phyloP scores from a whole-genome alignment of 1,139 yeast species.

The Trichomonascaceae sp. region DNA sequence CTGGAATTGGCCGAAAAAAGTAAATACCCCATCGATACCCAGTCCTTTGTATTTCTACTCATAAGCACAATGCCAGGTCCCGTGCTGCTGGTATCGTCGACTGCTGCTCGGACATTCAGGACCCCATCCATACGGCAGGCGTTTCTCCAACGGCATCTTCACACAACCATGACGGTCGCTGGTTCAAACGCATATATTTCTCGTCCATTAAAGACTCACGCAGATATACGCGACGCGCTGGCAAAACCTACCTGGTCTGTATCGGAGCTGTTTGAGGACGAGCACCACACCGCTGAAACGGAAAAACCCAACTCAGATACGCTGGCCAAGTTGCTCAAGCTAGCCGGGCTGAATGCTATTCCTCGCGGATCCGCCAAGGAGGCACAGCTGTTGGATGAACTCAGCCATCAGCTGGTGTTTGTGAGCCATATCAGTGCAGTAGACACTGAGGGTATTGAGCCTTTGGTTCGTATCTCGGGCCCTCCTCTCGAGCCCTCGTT shows the following conservation, averaged over 20 bases:
- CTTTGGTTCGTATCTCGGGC: slow-evolving; percentile 23
- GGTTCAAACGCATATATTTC: no score
- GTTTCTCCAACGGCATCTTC: no score
- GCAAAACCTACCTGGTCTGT: slow-evolving; percentile 19
- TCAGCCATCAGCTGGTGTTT: slow-evolving; percentile 24
- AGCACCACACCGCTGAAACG: slow-evolving; percentile 3
- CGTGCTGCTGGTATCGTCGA: no score
- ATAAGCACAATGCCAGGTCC: neutral
- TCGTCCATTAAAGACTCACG: slow-evolving; percentile 3
- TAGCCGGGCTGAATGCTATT: slow-evolving; percentile 15
- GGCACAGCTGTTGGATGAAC: slow-evolving; percentile 15
- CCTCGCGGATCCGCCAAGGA: slow-evolving; percentile 10
- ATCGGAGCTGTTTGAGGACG: slow-evolving; percentile 12
- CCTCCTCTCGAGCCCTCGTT: slow-evolving; percentile 9
- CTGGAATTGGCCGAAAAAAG: no score
- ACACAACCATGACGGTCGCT: no score
- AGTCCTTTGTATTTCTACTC: neutral
- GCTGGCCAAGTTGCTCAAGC: slow-evolving; percentile 17
- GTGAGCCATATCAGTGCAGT: slow-evolving; percentile 24
- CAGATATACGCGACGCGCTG: slow-evolving; percentile 12
- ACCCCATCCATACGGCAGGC: slow-evolving; percentile 9
- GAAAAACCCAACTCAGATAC: slow-evolving; percentile 12
- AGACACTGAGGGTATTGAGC: slow-evolving; percentile 22
- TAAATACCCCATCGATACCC: neutral
- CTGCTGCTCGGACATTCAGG: slow-evolving; percentile 1